Evolutionary conservation across 1,284 basidiomycete species (phyloP).

Genomic region (Ustilago cynodontis): DNA sequence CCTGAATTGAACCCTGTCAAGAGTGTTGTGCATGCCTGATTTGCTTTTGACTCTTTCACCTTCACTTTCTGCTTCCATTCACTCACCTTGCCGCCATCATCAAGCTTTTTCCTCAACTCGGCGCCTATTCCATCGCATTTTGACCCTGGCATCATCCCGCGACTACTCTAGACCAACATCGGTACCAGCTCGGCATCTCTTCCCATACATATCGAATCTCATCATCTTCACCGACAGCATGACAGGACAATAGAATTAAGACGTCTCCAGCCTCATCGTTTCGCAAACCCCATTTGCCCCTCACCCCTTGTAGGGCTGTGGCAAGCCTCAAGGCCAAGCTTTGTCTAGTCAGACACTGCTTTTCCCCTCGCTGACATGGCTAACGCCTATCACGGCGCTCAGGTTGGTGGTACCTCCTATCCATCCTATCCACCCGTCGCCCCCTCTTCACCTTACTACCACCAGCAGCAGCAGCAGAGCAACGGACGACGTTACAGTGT

Average conservation of each 20-base stretch:
- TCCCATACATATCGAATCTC: not conserved
- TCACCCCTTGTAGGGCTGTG: not conserved
- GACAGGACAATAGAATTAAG: not conserved
- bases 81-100: no score
- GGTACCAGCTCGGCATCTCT: no score
- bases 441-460: conserved; percentile 30
- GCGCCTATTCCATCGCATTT: no score
- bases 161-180: not conserved
- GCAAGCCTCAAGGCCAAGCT: not conserved
- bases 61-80: no score
- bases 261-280: not conserved
- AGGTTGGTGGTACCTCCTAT: conserved; percentile 13
- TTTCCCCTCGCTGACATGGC: conserved; percentile 9
- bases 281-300: not conserved
- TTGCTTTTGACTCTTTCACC: no score
- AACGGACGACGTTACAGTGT: conserved; percentile 19
- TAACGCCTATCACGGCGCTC: conserved; percentile 14
- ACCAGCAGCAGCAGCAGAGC: conserved; percentile 1
- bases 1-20: no score
- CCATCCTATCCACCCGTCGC: conserved; percentile 43
- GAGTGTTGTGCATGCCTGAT: no score
- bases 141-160: no score
- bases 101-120: no score
- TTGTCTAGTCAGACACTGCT: not conserved
- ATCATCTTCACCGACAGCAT: not conserved